These are phyloP conservation scores for Jatropha curcas DNA, from an alignment of 345 rosid species.

Conservation along the genomic window DNA sequence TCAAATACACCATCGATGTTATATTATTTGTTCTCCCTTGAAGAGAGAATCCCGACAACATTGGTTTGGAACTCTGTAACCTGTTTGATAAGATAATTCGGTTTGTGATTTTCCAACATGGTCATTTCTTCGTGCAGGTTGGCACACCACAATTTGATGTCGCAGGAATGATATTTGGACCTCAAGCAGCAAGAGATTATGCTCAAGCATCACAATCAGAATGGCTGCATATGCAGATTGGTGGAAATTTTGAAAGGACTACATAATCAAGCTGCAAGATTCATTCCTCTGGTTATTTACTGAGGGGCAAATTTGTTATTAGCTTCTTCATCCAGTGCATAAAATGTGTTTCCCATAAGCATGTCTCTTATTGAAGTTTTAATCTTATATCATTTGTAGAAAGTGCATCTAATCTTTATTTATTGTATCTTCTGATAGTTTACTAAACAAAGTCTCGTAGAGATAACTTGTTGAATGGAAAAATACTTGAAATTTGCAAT, in stretches of 20 bases:
- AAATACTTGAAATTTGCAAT: too few relatives aligned
- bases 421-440: conserved; percentile 17
- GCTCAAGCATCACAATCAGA: conserved; percentile 55
- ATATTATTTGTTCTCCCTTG: neutral
- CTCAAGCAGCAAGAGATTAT: conserved; percentile 59
- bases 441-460: conserved; percentile 8
- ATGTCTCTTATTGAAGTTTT: conserved; percentile 16
- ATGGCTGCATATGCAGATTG: conserved; percentile 88
- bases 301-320: conserved; percentile 13
- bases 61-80: neutral
- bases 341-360: conserved; percentile 8
- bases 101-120: conserved; percentile 2
- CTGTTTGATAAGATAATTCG: neutral
- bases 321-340: conserved; percentile 9
- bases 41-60: too few relatives aligned
- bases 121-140: conserved; percentile 36
- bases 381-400: conserved; percentile 30
- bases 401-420: conserved; percentile 27
- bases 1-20: neutral
- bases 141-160: conserved; percentile 54
- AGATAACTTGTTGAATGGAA: conserved; percentile 10
- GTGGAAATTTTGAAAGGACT: conserved; percentile 59
- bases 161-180: conserved; percentile 55
- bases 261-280: conserved; percentile 28
- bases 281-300: conserved; percentile 11